A percentile compares a stretch with the other conserved stretches of the same genome.
Conservation (phyloP, 1,284 basidiomycete genomes). For the Cutaneotrichosporon daszewskae region DNA sequence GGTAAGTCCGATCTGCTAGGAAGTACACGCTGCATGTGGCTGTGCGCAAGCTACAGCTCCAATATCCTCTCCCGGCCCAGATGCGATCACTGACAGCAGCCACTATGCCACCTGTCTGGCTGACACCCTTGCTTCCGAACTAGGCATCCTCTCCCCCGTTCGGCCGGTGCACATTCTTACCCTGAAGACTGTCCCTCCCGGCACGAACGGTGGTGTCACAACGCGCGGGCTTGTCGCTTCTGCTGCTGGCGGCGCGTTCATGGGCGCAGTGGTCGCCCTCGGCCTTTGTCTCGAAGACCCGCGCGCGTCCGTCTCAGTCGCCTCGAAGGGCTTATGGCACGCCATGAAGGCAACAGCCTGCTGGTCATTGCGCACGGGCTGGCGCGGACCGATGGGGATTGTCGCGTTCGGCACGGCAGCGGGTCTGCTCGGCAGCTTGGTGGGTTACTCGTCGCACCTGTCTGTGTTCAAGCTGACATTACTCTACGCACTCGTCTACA, state of each 20-base stretch:
- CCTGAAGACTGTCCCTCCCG: conserved; percentile 66
- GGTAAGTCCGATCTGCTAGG: conserved; percentile 51
- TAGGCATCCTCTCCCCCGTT: conserved; percentile 70
- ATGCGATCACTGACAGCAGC: conserved; percentile 11
- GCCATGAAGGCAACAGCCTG: background rate
- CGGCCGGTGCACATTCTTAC: conserved; percentile 72
- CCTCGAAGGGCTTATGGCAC: background rate
- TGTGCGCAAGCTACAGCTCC: too few species aligned
- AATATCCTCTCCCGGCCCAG: background rate
- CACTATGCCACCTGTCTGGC: conserved; percentile 31
- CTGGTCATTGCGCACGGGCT: background rate
- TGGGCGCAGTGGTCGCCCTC: conserved; percentile 59
- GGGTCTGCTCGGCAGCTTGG: conserved; percentile 70
- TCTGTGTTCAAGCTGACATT: too few species aligned
- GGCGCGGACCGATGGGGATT: conserved; percentile 40
- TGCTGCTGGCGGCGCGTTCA: conserved; percentile 63
- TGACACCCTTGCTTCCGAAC: conserved; percentile 44
- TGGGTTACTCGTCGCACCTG: conserved; percentile 45
- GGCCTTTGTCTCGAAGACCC: conserved; percentile 62
- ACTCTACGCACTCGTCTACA: too few species aligned
- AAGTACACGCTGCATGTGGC: too few species aligned
- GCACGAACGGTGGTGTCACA: conserved; percentile 87
- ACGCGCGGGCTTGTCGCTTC: conserved; percentile 68
- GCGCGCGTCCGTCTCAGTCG: too few species aligned
- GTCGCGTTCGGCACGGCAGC: conserved; percentile 59